phyloP scores from a whole-genome alignment of 768 basidiomycete species.

The Rickenella mellea region DNA sequence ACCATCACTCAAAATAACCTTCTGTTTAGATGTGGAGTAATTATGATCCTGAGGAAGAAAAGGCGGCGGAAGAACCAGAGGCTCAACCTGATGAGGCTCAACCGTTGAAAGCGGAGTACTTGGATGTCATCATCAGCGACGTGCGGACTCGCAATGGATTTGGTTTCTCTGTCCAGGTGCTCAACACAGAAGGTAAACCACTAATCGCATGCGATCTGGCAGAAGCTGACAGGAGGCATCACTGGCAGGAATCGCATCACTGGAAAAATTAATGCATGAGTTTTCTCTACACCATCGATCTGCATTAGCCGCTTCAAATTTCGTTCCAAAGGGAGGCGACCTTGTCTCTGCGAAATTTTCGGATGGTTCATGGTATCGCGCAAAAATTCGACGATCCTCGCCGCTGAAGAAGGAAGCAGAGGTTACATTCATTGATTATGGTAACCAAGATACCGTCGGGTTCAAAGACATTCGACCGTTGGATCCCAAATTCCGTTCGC shows the following conservation, averaged over 20 bases:
- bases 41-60: constrained; percentile 67
- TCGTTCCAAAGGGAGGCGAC: constrained; percentile 77
- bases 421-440: constrained; percentile 91
- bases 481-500: constrained; percentile 79
- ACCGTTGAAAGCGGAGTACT: constrained; percentile 69
- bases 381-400: constrained; percentile 80
- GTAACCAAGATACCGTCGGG: constrained; percentile 83
- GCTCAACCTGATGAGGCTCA: constrained; percentile 24
- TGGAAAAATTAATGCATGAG: constrained; percentile 92
- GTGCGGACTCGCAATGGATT: constrained; percentile 67
- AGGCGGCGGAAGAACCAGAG: constrained; percentile 40
- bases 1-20: background rate
- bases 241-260: constrained; percentile 68
- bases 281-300: constrained; percentile 81
- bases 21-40: constrained; percentile 70
- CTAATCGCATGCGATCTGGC: background rate
- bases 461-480: constrained; percentile 84
- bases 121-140: constrained; percentile 89
- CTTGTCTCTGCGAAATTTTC: constrained; percentile 93
- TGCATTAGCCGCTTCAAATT: constrained; percentile 48
- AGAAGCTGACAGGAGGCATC: background rate
- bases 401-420: constrained; percentile 89
- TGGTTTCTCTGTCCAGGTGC: constrained; percentile 84
- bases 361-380: constrained; percentile 93
- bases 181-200: constrained; percentile 76